Conservation (phyloP, 768 basidiomycete genomes). For the Cystobasidium tubakii region DNA sequence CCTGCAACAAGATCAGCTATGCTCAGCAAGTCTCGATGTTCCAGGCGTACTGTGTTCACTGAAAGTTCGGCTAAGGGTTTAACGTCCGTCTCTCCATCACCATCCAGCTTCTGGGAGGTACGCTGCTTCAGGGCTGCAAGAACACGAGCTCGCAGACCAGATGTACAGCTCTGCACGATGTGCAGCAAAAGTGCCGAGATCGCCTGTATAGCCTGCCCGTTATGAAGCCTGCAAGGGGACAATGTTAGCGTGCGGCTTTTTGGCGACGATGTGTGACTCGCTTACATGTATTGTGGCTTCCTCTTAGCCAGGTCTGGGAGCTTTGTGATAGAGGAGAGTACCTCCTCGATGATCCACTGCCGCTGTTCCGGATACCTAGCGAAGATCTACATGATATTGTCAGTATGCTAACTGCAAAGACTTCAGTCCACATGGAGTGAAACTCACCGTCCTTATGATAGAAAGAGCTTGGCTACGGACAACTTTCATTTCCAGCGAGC, state of each 20-base stretch:
- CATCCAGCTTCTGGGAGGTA: conserved; percentile 27
- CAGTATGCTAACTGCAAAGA: too few relatives aligned
- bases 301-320: conserved; percentile 82
- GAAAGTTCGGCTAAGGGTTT: background rate
- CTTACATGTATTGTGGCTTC: conserved; percentile 79
- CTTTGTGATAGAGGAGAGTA: conserved; percentile 79
- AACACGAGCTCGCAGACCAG: conserved; percentile 62
- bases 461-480: conserved; percentile 74
- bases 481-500: conserved; percentile 72
- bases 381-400: conserved; percentile 61
- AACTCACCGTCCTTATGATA: conserved; percentile 72
- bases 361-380: conserved; percentile 84
- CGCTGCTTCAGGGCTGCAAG: conserved; percentile 49
- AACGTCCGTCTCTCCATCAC: conserved; percentile 29
- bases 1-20: background rate
- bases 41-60: background rate
- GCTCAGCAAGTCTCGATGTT: background rate
- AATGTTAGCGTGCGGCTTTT: background rate
- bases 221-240: conserved; percentile 60
- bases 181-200: conserved; percentile 88
- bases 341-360: conserved; percentile 97
- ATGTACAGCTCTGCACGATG: conserved; percentile 90
- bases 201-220: conserved; percentile 85
- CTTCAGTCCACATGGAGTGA: too few relatives aligned
- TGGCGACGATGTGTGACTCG: conserved; percentile 13